Evolutionary conservation across 2,329 filamentous ascomycete species (phyloP).

Genomic region (Plectosphaerella cucumerina): DNA sequence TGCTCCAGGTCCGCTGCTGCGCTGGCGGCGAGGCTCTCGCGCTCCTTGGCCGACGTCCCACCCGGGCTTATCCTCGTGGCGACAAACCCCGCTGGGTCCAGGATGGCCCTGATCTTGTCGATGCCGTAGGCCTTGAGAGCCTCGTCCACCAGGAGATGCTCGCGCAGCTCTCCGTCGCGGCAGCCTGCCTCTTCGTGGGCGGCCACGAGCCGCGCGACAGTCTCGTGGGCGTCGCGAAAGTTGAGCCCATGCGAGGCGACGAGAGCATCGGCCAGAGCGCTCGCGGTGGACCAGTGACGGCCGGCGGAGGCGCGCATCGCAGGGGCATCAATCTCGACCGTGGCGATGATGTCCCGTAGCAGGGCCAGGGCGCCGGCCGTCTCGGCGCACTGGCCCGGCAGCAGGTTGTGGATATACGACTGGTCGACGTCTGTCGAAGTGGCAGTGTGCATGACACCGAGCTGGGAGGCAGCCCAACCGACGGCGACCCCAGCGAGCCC

Average conservation of each 20-base stretch:
- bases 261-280: constrained; percentile 7
- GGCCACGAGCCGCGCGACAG: constrained; percentile 5
- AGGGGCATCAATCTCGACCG: constrained; percentile 1
- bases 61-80: neutral
- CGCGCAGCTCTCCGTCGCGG: neutral
- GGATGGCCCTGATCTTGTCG: neutral
- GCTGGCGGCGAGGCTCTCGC: neutral
- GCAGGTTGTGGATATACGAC: neutral
- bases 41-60: neutral
- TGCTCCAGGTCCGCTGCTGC: neutral
- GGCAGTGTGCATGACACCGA: neutral
- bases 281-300: constrained; percentile 8
- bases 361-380: constrained; percentile 5
- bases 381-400: constrained; percentile 1
- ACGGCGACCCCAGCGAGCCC: constrained; percentile 5
- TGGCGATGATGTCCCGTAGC: constrained; percentile 5
- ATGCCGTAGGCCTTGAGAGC: neutral
- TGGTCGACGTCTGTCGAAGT: constrained; percentile 8
- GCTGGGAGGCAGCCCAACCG: constrained; percentile 3
- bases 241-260: constrained; percentile 6
- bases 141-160: neutral
- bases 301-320: constrained; percentile 1
- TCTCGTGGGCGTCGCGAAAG: constrained; percentile 8
- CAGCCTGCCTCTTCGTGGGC: neutral
- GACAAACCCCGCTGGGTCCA: neutral